Base-by-base conservation (phyloP, 768 basidiomycete species). In the Xerocomus brunneocitrinus region DNA sequence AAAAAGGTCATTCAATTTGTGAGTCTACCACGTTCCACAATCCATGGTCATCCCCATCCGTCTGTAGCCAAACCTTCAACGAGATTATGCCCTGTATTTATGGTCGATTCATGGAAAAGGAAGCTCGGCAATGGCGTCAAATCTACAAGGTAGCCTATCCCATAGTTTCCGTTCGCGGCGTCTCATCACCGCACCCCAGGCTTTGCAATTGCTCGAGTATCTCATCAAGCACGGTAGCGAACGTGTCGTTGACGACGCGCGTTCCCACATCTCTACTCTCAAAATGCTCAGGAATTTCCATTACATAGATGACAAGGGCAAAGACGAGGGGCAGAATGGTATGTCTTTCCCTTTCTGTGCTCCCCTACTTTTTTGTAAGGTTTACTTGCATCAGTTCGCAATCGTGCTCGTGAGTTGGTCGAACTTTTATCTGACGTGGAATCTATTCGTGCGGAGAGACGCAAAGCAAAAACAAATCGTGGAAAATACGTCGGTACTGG, bases 41-140 rank as follows among this genome's bases (percentile, higher is more conserved):
- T 12, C 3, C 30, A 47, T 39, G 53, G 9, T 47, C 35, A 32
- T 44, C 35, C 59, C 63, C 32, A 59, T 50, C 49, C 19, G 44
- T 31, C 16, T 38, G 3, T 67, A 97, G 94, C 73, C 92, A 95
- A 79, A 83, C 94, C 58, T 99, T 99, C 73, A 99, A 98, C 71
- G 95, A 99, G 75, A 93, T 98, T 67, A 98, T 99, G 94, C 95
- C 97, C 4, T 85, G 83, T 64, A 97, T 98, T 61, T 98, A 97
- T 70, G 79, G 84, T 8, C 83, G 92, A 27, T 97, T 95, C 70
- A 95, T 95, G 85, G 91, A 98, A 71, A 98, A 98, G 73, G 97
- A 99, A 71, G 97, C 97, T 0, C 78, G 89, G 22, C 91, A 99
- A 67, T 99, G 97, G 97, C 79, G 97, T 34, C 94, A 99, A 70